phyloP scores from a whole-genome alignment of 1,139 yeast species.

The Geotrichum carabidarum region DNA sequence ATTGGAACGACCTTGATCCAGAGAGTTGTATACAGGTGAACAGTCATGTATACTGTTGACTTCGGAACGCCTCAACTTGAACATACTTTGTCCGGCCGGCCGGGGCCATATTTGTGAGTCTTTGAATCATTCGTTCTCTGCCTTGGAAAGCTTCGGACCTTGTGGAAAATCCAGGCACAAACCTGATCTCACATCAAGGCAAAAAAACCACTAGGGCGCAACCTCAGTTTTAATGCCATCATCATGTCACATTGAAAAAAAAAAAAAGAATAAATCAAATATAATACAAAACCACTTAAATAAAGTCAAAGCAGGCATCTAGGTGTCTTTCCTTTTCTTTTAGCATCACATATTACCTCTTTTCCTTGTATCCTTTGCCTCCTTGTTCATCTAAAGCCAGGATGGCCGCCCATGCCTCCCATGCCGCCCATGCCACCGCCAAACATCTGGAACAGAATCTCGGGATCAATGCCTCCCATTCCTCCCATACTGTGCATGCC shows the following conservation, averaged over 20 bases:
- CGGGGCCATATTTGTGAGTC: too few relatives aligned
- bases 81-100: too few relatives aligned
- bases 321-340: neutral
- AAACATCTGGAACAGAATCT: conserved; percentile 33
- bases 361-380: neutral
- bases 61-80: too few relatives aligned
- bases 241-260: neutral
- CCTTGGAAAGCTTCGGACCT: too few relatives aligned
- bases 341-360: neutral
- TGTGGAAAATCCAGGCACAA: too few relatives aligned
- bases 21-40: too few relatives aligned
- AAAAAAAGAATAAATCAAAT: neutral
- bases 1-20: too few relatives aligned
- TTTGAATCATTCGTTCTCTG: too few relatives aligned
- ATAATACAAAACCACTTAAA: neutral
- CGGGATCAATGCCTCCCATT: conserved; percentile 36
- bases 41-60: too few relatives aligned
- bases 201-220: too few relatives aligned
- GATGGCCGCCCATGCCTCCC: conserved; percentile 6
- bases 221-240: too few relatives aligned
- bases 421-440: conserved; percentile 28
- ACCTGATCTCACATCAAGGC: too few relatives aligned
- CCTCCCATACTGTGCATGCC: conserved; percentile 32
- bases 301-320: neutral
- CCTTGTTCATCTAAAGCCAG: neutral